Conservation (phyloP, 768 basidiomycete species). For the Suillus subalutaceus region DNA sequence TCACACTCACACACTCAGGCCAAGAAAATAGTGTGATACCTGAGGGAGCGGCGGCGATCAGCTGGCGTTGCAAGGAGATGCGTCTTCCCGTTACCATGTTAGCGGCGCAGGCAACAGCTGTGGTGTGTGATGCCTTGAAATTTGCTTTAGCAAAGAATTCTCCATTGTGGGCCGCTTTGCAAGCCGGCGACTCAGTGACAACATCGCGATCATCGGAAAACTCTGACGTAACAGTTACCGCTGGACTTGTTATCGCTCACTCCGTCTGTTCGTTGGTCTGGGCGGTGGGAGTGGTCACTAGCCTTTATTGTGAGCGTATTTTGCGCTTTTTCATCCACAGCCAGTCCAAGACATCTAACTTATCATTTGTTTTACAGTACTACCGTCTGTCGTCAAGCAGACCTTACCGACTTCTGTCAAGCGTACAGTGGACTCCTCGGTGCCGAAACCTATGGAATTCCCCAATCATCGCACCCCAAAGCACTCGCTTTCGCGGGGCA, state of each 20-base stretch:
- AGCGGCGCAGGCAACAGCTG: slow-evolving; percentile 23
- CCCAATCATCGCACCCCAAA: slow-evolving; percentile 17
- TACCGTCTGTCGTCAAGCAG: neutral
- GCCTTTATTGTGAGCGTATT: slow-evolving; percentile 26
- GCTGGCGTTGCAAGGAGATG: slow-evolving; percentile 1
- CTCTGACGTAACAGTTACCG: neutral
- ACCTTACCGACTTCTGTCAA: neutral
- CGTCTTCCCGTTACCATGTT: slow-evolving; percentile 20
- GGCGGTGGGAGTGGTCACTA: slow-evolving; percentile 22
- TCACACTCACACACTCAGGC: slow-evolving; percentile 2
- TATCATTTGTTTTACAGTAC: slow-evolving; percentile 2
- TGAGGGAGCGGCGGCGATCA: neutral
- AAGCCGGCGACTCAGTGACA: neutral
- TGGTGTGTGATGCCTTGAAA: slow-evolving; percentile 26
- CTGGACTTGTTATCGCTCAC: slow-evolving; percentile 22
- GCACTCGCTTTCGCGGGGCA: slow-evolving; percentile 22
- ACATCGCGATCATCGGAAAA: slow-evolving; percentile 2
- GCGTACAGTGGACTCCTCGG: neutral
- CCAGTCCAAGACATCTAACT: too few relatives aligned
- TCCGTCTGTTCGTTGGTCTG: slow-evolving; percentile 27
- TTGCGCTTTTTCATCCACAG: too few relatives aligned
- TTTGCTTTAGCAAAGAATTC: slow-evolving; percentile 14
- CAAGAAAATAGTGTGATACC: slow-evolving; percentile 2
- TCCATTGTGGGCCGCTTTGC: neutral
- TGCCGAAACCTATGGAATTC: neutral